phyloP scores from a whole-genome alignment of 148 eudicot species.

The Camellia sinensis region DNA sequence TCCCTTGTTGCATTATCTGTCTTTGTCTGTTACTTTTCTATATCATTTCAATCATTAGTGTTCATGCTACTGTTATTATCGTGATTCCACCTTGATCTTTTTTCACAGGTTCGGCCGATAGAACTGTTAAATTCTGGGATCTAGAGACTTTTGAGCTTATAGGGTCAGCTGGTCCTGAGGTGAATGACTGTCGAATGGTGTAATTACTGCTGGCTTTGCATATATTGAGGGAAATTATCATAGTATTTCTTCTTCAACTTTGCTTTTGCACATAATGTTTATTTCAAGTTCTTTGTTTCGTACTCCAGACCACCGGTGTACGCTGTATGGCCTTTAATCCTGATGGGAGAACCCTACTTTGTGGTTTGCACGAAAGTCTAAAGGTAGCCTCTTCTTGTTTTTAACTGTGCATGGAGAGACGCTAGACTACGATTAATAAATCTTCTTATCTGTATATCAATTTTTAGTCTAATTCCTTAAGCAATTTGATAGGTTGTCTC shows the following conservation, averaged over 20 bases:
- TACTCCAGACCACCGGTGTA: constrained; percentile 77
- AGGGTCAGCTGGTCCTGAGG: constrained; percentile 98
- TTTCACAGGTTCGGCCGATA: constrained; percentile 76
- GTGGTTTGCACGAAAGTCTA: constrained; percentile 91
- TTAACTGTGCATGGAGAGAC: constrained; percentile 7
- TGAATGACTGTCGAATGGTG: constrained; percentile 22
- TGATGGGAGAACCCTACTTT: constrained; percentile 89
- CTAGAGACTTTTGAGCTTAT: constrained; percentile 98
- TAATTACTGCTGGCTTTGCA: constrained; percentile 11
- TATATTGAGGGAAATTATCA: neutral
- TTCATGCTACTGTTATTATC: neutral
- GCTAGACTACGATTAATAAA: neutral
- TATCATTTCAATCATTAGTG: constrained; percentile 5
- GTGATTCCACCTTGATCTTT: constrained; percentile 3
- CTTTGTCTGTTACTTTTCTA: neutral
- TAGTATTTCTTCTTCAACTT: constrained; percentile 6
- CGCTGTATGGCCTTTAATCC: constrained; percentile 93
- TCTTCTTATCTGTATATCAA: neutral
- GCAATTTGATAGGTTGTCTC: constrained; percentile 61
- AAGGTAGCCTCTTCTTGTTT: constrained; percentile 45
- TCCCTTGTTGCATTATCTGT: neutral
- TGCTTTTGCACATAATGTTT: neutral
- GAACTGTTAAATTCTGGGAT: constrained; percentile 96
- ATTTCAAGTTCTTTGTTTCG: constrained; percentile 21
- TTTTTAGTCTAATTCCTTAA: constrained; percentile 16